Evolutionary conservation across 306 rosid species (phyloP), one percentile per base, ranked within the genome.

Genomic region (Dalbergia cochinchinensis): DNA sequence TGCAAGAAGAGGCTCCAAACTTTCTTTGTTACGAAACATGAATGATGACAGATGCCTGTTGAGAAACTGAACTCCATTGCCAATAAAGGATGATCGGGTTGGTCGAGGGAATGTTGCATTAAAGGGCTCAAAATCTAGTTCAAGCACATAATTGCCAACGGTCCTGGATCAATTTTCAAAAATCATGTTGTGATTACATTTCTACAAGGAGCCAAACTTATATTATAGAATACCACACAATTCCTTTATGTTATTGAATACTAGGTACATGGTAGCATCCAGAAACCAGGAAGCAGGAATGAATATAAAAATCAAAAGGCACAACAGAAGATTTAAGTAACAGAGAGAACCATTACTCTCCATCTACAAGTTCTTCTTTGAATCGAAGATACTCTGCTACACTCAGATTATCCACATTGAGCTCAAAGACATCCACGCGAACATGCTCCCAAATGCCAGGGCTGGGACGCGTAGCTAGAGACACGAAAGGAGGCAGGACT

Each of bases 361-460:
- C 92, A 78, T 87, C 84, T 22, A 86, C 92, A 69, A 92, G 97
- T 77, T 83, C 90, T 87, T 92, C 97, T 74, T 92, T 92, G 53
- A 92, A 89, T 34, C n/a, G 34, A 53, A 92, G 97, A 85, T 90
- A 92, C 54, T 90, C 92, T 39, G 95, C 73, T 15, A 92, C 91
- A 53, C 45, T 89, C 79, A 92, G 80, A 75, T 87, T 85, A 73
- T 92, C 93, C 70, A 89, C 89, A 19, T 4, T 89, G 76, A 92
- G 91, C 81, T 92, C 93, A 20, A 66, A 14, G 67, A 87, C 85
- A 75, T 92, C 86, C 37, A 90, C 89, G 39, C 95, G 97, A 34
- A 89, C 71, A 14, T 79, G 89, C 74, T 92, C 95, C 97, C 97
- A 92, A 72, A 90, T 91, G 70, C 97, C 97, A 54, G 92, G 92